Evolutionary conservation across 2,329 filamentous ascomycete genomes (phyloP).

Genomic region (Lomentospora prolificans): DNA sequence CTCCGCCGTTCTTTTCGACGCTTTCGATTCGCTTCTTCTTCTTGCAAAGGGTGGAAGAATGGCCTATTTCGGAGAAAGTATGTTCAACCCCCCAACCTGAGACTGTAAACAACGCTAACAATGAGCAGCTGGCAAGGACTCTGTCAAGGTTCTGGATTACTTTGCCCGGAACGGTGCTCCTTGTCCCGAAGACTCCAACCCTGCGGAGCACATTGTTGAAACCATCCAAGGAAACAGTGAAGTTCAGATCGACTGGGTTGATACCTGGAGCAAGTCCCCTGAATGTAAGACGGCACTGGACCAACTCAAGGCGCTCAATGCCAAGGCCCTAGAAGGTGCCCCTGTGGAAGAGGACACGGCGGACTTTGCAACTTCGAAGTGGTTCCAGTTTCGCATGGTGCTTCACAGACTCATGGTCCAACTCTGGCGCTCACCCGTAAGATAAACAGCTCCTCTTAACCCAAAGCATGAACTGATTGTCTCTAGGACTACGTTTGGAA

Average conservation of each 20-base stretch:
- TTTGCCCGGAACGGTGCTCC: constrained; percentile 40
- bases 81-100: not conserved
- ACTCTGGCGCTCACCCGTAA: constrained; percentile 16
- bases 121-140: constrained; percentile 12
- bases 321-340: not conserved
- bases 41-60: constrained; percentile 15
- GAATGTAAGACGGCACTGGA: constrained; percentile 39
- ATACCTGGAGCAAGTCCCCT: constrained; percentile 54
- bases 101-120: not conserved
- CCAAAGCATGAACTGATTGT: constrained; percentile 14
- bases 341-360: constrained; percentile 22
- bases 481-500: constrained; percentile 17
- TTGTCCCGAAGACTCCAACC: constrained; percentile 28
- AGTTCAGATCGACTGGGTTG: constrained; percentile 22
- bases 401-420: constrained; percentile 17
- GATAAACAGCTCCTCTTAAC: constrained; percentile 20
- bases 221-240: constrained; percentile 37
- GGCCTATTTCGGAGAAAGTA: constrained; percentile 11
- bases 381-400: constrained; percentile 28
- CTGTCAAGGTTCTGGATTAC: constrained; percentile 21
- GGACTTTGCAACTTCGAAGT: constrained; percentile 26
- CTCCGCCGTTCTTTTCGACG: constrained; percentile 45
- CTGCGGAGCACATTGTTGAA: constrained; percentile 35
- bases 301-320: constrained; percentile 19
- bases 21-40: constrained; percentile 15